phyloP scores from a whole-genome alignment of 352 stramenopile species.

The Phytophthora sojae region DNA sequence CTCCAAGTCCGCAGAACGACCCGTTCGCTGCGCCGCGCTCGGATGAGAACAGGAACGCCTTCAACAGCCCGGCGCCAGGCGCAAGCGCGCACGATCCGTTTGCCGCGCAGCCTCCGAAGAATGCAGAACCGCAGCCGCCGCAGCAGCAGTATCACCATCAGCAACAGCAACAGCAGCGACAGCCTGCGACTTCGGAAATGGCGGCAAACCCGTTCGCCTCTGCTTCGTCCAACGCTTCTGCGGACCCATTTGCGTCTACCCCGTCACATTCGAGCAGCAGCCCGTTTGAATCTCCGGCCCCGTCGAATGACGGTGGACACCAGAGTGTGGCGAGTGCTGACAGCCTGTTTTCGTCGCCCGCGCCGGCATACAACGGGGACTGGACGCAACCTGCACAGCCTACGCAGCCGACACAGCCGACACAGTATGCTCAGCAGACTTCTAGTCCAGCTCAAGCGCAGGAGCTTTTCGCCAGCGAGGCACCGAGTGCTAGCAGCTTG shows the following conservation, averaged over 20 bases:
- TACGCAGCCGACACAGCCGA: slow-evolving; percentile 13
- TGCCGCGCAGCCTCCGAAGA: slow-evolving; percentile 11
- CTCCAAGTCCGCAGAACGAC: slow-evolving; percentile 7
- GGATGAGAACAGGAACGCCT: slow-evolving; percentile 24
- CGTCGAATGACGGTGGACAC: slow-evolving; percentile 10
- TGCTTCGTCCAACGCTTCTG: slow-evolving; percentile 8
- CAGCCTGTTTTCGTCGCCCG: slow-evolving; percentile 38
- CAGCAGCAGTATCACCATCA: slow-evolving; percentile 14
- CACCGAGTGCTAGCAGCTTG: slow-evolving; percentile 46
- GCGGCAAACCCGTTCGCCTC: slow-evolving; percentile 27
- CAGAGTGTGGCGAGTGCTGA: slow-evolving; percentile 35
- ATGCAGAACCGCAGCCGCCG: slow-evolving; percentile 5
- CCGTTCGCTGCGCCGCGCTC: slow-evolving; percentile 9
- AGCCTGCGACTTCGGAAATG: slow-evolving; percentile 6
- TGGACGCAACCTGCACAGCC: slow-evolving; percentile 13
- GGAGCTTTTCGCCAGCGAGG: slow-evolving; percentile 43
- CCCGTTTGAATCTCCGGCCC: slow-evolving; percentile 26
- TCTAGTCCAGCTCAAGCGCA: slow-evolving; percentile 35
- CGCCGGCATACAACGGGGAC: slow-evolving; percentile 26
- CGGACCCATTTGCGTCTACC: slow-evolving; percentile 22
- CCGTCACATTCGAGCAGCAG: slow-evolving; percentile 18
- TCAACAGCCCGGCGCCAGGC: slow-evolving; percentile 3
- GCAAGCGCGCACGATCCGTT: slow-evolving; percentile 26
- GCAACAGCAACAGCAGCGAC: slow-evolving; percentile 5
- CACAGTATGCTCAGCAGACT: slow-evolving; percentile 5